Evolutionary conservation across 2,329 filamentous ascomycete species (phyloP).

Genomic region (Beauveria sp.): DNA sequence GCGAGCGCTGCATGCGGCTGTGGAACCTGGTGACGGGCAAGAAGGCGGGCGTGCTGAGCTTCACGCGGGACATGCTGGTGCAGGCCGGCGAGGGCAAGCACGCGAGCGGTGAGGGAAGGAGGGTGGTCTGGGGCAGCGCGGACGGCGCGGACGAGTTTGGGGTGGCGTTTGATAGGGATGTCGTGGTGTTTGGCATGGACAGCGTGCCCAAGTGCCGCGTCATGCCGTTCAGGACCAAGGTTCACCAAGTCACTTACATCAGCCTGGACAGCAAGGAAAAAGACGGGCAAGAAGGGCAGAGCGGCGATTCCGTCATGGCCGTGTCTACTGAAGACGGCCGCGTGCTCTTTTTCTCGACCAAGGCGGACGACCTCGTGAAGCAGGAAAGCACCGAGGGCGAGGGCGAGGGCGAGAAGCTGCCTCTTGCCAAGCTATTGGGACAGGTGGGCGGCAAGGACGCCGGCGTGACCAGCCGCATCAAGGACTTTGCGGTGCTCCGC

Average conservation of each 20-base stretch:
- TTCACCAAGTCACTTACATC: slow-evolving; percentile 76
- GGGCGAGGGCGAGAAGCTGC: slow-evolving; percentile 30
- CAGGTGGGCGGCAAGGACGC: slow-evolving; percentile 68
- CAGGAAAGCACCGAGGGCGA: slow-evolving; percentile 26
- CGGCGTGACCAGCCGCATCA: slow-evolving; percentile 66
- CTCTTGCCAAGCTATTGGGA: slow-evolving; percentile 60
- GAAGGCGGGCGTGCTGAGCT: slow-evolving; percentile 88
- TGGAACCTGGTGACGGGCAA: slow-evolving; percentile 97
- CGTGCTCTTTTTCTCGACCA: slow-evolving; percentile 74
- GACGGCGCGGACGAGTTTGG: slow-evolving; percentile 75
- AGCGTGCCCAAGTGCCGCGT: slow-evolving; percentile 72
- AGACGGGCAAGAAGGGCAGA: neutral
- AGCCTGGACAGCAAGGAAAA: slow-evolving; percentile 24
- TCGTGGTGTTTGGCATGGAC: slow-evolving; percentile 81
- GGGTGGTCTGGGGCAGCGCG: slow-evolving; percentile 69
- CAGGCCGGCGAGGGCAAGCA: slow-evolving; percentile 70
- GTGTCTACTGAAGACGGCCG: slow-evolving; percentile 87
- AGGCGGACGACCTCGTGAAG: slow-evolving; percentile 36
- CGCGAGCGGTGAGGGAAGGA: slow-evolving; percentile 72
- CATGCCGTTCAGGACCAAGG: slow-evolving; percentile 63
- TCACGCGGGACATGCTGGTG: slow-evolving; percentile 63
- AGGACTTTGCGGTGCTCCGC: slow-evolving; percentile 71
- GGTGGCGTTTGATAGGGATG: slow-evolving; percentile 80
- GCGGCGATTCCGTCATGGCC: slow-evolving; percentile 48
- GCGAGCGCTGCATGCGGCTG: slow-evolving; percentile 83